phyloP scores from a whole-genome alignment of 73 alveolate genomes.

The Uronychia setigera region DNA sequence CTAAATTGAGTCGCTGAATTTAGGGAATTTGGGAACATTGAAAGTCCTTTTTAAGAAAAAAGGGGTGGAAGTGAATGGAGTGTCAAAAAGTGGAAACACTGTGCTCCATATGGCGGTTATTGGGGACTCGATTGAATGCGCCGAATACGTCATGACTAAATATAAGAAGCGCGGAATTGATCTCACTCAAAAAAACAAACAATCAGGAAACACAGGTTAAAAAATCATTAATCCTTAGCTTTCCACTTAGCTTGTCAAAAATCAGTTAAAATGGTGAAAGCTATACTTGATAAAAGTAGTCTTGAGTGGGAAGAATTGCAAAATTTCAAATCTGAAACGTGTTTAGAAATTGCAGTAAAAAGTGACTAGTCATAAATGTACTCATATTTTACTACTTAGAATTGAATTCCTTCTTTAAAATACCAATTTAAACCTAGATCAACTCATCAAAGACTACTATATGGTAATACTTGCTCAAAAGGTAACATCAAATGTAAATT shows the following conservation, averaged over 20 bases:
- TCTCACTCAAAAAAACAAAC: not conserved
- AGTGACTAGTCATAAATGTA: not conserved
- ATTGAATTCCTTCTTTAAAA: not conserved
- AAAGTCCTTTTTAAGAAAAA: not conserved
- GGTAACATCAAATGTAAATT: too few relatives aligned
- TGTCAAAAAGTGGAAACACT: not conserved
- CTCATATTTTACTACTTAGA: not conserved
- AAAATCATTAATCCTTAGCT: not conserved
- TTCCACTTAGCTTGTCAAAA: not conserved
- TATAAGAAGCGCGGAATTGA: not conserved
- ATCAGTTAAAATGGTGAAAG: not conserved
- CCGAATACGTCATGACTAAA: not conserved
- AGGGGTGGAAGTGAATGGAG: not conserved
- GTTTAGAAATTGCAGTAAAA: not conserved
- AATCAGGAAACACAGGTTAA: not conserved
- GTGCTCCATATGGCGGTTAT: not conserved
- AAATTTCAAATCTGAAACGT: not conserved
- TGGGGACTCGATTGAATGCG: slow-evolving; percentile 1
- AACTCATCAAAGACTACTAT: not conserved
- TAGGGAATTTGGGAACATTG: not conserved
- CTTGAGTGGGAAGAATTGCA: not conserved
- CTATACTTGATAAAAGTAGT: not conserved
- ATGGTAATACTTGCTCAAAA: too few relatives aligned
- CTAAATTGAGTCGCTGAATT: too few relatives aligned
- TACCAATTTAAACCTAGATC: not conserved